Evolutionary conservation across 495 filamentous ascomycete genomes (phyloP).

Genomic region (Letharia columbiana): DNA sequence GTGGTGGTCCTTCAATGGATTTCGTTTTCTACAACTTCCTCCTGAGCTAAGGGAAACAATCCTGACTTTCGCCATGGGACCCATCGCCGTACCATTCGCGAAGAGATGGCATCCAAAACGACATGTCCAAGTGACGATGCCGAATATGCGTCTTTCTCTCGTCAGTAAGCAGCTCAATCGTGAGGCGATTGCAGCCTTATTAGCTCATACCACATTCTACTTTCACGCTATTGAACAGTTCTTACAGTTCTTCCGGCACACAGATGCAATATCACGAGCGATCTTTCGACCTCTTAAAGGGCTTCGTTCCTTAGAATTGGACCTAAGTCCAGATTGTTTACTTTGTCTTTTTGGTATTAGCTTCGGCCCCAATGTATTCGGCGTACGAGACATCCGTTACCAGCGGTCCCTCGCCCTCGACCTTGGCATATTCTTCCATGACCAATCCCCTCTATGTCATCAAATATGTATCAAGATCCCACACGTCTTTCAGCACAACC

Average conservation of each 20-base stretch:
- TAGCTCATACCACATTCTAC: not conserved
- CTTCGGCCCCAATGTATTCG: not conserved
- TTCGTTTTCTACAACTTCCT: slow-evolving; percentile 10
- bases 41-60: slow-evolving; percentile 11
- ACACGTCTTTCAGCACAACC: not conserved
- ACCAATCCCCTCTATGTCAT: not conserved
- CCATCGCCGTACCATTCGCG: slow-evolving; percentile 3
- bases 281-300: not conserved
- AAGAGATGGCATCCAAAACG: not conserved
- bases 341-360: not conserved
- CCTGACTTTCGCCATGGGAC: slow-evolving; percentile 7
- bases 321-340: not conserved
- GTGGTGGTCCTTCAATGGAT: slow-evolving; percentile 9
- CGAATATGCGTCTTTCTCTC: not conserved
- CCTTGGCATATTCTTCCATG: not conserved
- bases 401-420: not conserved
- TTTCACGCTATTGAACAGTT: not conserved
- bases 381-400: too few relatives aligned
- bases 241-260: not conserved
- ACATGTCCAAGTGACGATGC: not conserved
- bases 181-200: slow-evolving; percentile 4
- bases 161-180: slow-evolving; percentile 7
- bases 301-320: not conserved
- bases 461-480: not conserved
- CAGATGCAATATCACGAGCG: not conserved